These are phyloP conservation scores for Leccinum rimulosum DNA, from an alignment of 768 basidiomycete genomes.

Conservation along the genomic window DNA sequence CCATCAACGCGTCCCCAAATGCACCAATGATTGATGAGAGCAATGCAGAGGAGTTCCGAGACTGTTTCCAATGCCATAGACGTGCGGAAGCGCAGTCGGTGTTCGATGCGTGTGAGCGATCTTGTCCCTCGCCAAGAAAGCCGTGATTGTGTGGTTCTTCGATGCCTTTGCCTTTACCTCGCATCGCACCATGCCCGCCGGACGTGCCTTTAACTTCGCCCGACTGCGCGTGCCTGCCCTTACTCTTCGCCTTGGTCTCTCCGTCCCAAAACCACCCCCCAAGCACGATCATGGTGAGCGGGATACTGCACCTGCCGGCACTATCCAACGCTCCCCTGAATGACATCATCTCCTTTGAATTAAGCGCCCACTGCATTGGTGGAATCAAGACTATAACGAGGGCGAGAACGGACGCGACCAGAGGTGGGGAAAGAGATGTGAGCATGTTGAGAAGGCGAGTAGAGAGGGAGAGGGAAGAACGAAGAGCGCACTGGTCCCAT, in stretches of 20 bases:
- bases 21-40: slow-evolving; percentile 21
- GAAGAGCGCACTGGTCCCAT: neutral
- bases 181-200: neutral
- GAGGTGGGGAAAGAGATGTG: slow-evolving; percentile 84
- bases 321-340: slow-evolving; percentile 64
- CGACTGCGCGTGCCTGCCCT: neutral
- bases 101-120: neutral
- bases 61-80: neutral
- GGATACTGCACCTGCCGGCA: slow-evolving; percentile 79
- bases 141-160: neutral
- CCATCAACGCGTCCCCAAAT: slow-evolving; percentile 16
- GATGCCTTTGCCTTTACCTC: slow-evolving; percentile 10
- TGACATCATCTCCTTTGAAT: slow-evolving; percentile 54
- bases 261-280: slow-evolving; percentile 85
- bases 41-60: slow-evolving; percentile 16
- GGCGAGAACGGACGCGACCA: slow-evolving; percentile 76
- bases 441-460: neutral
- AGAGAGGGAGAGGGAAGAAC: neutral
- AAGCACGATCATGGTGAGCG: slow-evolving; percentile 86
- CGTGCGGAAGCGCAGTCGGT: neutral
- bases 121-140: neutral
- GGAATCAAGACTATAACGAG: slow-evolving; percentile 74
- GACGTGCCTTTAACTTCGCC: neutral
- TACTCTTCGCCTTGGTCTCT: neutral
- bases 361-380: slow-evolving; percentile 71